Evolutionary conservation across 2,329 filamentous ascomycete genomes (phyloP), one percentile per base, ranked within the genome.

Genomic region (Aspergillus sp.): DNA sequence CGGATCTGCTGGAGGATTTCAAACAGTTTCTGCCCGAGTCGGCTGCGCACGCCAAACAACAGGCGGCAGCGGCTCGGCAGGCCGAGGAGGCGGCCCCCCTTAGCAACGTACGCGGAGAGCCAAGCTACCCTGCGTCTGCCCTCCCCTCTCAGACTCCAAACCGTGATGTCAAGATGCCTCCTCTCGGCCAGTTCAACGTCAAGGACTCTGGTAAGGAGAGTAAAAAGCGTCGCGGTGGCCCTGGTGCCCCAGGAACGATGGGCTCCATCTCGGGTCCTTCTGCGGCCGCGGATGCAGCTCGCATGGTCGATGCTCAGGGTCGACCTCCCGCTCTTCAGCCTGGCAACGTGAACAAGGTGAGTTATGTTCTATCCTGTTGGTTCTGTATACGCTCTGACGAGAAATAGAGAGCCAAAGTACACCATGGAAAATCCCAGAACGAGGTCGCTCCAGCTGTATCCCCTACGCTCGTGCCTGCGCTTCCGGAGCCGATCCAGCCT

Each of bases 21-120:
- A 99, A 99, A 71, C 94, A 99, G 67, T 99, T 99, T 61, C 80
- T 99, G 7, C 94, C 94, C 0, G 94, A 99, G 69, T 95, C 93
- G 41, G 86, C 87, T 30, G 86, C 87, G 16, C 82, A 86, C 58
- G 83, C 79, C 62, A 88, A 82, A 69, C 82, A 82, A 49, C 80
- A 81, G 61, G 80, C 79, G 57, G 79, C 40, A 7, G 40, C 73
- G 53, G 79, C 74, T 57, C 72, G 83, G 64, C 85, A 87, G 51
- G 78, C 83, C 38, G 90, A 91, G 60, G 86, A 91, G 53, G 81
- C 82, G 20, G 82, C 80, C 78, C 87, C 77, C 75, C 81, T 61
- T 79, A 94, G 76, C 64, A 85, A 84, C 63, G 72, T 85, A 50
- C 77, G 84, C 45, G 76, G 80, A 53, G 81, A 83, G 51, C 65